These are phyloP conservation scores for Blastocrithidia nonstop DNA, from an alignment of 208 protist genomes.

Conservation along the genomic window DNA sequence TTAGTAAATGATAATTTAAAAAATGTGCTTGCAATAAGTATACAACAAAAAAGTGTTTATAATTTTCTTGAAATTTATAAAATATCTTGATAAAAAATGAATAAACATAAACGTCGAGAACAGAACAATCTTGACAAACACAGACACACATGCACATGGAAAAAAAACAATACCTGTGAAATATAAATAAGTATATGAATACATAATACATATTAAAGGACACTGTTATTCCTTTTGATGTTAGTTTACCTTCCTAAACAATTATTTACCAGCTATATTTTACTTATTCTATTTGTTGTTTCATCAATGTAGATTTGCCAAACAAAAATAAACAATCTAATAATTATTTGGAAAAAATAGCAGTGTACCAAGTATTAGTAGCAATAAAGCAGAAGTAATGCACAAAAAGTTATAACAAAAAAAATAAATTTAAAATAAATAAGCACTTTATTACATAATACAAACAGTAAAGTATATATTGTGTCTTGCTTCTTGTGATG, in stretches of 20 bases:
- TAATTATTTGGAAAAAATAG: too few relatives aligned
- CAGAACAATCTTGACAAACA: background rate
- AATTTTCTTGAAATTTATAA: background rate
- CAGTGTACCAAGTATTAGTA: conserved; percentile 4
- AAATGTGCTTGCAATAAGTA: background rate
- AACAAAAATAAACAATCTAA: too few relatives aligned
- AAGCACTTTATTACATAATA: too few relatives aligned
- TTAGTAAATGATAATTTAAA: conserved; percentile 3
- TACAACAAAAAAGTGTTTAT: background rate
- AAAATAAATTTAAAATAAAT: background rate
- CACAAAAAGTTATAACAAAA: conserved; percentile 1
- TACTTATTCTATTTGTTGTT: too few relatives aligned
- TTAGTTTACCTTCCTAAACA: too few relatives aligned
- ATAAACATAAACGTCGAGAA: background rate
- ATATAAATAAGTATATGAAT: conserved; percentile 1
- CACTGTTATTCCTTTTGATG: too few relatives aligned
- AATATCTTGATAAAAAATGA: background rate
- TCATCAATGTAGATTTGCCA: too few relatives aligned
- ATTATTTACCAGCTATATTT: too few relatives aligned
- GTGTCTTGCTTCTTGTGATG: too few relatives aligned
- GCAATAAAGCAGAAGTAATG: conserved; percentile 4
- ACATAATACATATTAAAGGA: background rate
- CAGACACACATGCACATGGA: background rate
- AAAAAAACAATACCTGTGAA: background rate
- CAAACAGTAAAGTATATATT: too few relatives aligned